These are phyloP conservation scores for Yarrowia galli DNA, from an alignment of 1,139 yeast genomes.

Conservation along the genomic window DNA sequence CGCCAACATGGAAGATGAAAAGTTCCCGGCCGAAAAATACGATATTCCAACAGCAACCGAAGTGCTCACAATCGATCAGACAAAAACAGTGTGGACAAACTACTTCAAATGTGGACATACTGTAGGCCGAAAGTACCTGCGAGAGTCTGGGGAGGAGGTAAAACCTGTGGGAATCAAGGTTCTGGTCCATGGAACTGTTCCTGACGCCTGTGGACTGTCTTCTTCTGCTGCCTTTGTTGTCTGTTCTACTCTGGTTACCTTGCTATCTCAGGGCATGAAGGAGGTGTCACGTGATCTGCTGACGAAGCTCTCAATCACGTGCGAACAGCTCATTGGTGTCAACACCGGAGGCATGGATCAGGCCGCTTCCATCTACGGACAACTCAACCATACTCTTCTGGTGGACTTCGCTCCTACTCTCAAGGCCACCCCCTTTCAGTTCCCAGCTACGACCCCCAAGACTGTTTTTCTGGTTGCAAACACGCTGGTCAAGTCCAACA, in stretches of 20 bases:
- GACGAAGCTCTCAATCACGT: constrained; percentile 67
- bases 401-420: constrained; percentile 69
- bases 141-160: constrained; percentile 40
- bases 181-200: constrained; percentile 69
- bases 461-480: constrained; percentile 69
- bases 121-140: constrained; percentile 64
- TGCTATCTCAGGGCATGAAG: constrained; percentile 61
- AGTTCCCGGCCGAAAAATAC: constrained; percentile 55
- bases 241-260: constrained; percentile 65
- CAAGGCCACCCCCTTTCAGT: constrained; percentile 62
- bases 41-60: constrained; percentile 56
- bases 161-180: constrained; percentile 58
- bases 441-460: constrained; percentile 59
- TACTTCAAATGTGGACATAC: constrained; percentile 72
- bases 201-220: constrained; percentile 76
- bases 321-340: constrained; percentile 77
- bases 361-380: constrained; percentile 75
- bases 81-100: constrained; percentile 65
- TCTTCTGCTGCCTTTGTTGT: constrained; percentile 79
- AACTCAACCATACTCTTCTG: constrained; percentile 63
- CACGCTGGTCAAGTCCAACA: constrained; percentile 67
- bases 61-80: constrained; percentile 58
- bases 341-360: constrained; percentile 85
- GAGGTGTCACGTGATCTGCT: constrained; percentile 60
- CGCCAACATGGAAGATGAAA: constrained; percentile 54